Evolutionary conservation across 2,329 filamentous ascomycete species (phyloP).

Genomic region (Claviceps sp.): DNA sequence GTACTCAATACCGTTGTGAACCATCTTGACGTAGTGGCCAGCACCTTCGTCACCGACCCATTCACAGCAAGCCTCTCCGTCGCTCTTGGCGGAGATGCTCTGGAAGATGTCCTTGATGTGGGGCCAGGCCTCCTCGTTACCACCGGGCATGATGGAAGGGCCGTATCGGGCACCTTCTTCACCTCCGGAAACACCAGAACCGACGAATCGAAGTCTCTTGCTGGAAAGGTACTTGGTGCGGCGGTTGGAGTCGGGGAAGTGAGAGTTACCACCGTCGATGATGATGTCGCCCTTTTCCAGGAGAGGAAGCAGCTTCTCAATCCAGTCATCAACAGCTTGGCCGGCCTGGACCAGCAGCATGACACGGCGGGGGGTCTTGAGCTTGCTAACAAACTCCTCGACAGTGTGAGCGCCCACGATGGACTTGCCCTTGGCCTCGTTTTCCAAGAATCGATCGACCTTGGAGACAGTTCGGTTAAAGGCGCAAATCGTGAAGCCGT

Average conservation of each 20-base stretch:
- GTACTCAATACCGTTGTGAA: conserved; percentile 99
- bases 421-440: conserved; percentile 91
- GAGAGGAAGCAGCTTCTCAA: conserved; percentile 80
- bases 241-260: conserved; percentile 98
- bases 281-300: conserved; percentile 88
- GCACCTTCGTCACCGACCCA: conserved; percentile 99
- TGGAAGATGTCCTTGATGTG: conserved; percentile 99
- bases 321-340: conserved; percentile 96
- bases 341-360: conserved; percentile 99
- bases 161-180: conserved; percentile 98
- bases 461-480: conserved; percentile 99
- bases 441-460: conserved; percentile 85
- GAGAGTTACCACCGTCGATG: conserved; percentile 96
- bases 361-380: conserved; percentile 91
- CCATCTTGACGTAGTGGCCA: conserved; percentile 99
- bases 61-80: conserved; percentile 94
- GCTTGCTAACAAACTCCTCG: conserved; percentile 90
- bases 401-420: conserved; percentile 87
- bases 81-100: conserved; percentile 92
- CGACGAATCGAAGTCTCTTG: conserved; percentile 93
- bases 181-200: conserved; percentile 94
- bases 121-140: conserved; percentile 95
- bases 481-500: conserved; percentile 91
- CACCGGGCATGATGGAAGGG: conserved; percentile 96
- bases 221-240: conserved; percentile 72